phyloP scores from a whole-genome alignment of 164 flowering plant genomes.

The Sedum album region DNA sequence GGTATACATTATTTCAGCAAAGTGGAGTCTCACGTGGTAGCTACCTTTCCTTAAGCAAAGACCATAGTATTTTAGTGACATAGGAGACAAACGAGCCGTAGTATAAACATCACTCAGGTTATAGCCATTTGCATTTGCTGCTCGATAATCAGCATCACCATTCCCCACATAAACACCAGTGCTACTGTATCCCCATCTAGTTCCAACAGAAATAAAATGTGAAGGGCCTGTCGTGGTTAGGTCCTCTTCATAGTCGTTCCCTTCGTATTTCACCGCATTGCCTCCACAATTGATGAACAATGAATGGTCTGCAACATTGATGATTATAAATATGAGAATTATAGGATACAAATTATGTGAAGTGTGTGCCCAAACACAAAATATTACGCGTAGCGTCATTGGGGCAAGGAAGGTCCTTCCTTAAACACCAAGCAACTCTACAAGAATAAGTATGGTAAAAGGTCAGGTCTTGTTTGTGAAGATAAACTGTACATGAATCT shows the following conservation, averaged over 20 bases:
- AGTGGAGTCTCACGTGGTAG: conserved; percentile 69
- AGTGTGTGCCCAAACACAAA: neutral
- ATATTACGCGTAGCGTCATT: conserved; percentile 33
- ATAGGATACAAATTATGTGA: neutral
- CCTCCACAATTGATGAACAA: conserved; percentile 84
- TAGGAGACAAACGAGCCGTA: conserved; percentile 62
- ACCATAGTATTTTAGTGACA: conserved; percentile 73
- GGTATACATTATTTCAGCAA: conserved; percentile 71
- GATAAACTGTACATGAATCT: neutral
- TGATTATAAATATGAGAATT: neutral
- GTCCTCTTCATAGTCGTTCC: conserved; percentile 45
- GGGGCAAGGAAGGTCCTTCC: conserved; percentile 52
- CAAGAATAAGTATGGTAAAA: conserved; percentile 1
- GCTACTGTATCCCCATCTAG: conserved; percentile 60
- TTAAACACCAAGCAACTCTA: conserved; percentile 52
- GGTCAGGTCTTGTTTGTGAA: neutral
- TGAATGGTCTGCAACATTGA: conserved; percentile 36
- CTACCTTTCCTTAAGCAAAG: conserved; percentile 62
- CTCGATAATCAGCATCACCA: conserved; percentile 15
- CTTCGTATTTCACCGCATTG: conserved; percentile 13
- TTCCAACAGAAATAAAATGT: conserved; percentile 19
- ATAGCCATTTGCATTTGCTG: conserved; percentile 18
- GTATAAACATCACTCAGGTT: conserved; percentile 24
- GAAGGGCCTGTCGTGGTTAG: conserved; percentile 27
- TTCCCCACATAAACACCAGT: conserved; percentile 36